Evolutionary conservation across 1,284 basidiomycete species (phyloP), one percentile per base, ranked within the genome.

Genomic region (Sanguinoderma infundibulare): DNA sequence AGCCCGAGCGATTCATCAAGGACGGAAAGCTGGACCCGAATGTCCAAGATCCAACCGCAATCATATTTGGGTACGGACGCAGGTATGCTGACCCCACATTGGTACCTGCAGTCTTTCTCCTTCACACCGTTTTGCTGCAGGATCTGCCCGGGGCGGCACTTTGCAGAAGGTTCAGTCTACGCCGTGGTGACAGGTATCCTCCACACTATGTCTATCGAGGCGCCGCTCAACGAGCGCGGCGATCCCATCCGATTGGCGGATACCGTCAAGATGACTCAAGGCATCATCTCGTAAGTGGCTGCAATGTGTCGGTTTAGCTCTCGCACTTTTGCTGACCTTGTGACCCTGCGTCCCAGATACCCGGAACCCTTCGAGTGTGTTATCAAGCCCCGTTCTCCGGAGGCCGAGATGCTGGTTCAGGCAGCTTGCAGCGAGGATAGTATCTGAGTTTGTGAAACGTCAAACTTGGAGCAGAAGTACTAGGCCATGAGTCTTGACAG

Each of bases 311-410:
- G 28, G n/a, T 17, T 10, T 46, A 32, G 34, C 20, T 32, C 10
- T 10, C 12, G 14, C n/a, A n/a, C n/a, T n/a, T n/a, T n/a, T 22
- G 7, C 49, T 35, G 15, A n/a, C 3, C 35, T 46, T 22, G 42
- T 55, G 32, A 55, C 20, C 30, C n/a, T 22, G n/a, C 15, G 22
- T n/a, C 28, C 10, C 62, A 89, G 87, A 67, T 84, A 86, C 66
- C 86, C 86, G 6, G 83, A 81, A 63, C 81, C 85, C 6, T 89
- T 86, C 75, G 79, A 81, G 66, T 89, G 87, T 66, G 69, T 75
- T 14, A 81, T 89, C 66, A 83, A 77, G 65, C 86, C 87, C 12
- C 81, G 87, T 22, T 87, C 86, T 0, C 76, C 81, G 40, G 81
- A 79, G 64, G 81, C 85, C 2, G 72, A 83, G 52, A 77, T 79